A percentile compares a stretch with the other conserved stretches of the same genome.
Evolutionary conservation across 768 basidiomycete species (phyloP).

Genomic region (Kwoniella dendrophila): DNA sequence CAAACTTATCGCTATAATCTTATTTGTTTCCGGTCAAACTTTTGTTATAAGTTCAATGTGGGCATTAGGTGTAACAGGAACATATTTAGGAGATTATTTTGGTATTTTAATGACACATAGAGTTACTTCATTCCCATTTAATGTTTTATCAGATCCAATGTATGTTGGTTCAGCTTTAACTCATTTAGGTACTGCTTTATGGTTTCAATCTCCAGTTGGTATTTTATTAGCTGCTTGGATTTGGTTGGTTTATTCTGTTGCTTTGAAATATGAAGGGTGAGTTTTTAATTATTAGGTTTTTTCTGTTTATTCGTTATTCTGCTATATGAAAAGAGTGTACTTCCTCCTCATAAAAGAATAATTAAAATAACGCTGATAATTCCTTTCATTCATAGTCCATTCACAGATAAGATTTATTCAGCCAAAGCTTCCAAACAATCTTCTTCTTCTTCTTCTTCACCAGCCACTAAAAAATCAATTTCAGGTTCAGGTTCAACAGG

Average conservation of each 20-base stretch:
- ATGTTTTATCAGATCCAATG: slow-evolving; percentile 90
- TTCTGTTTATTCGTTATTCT: not conserved
- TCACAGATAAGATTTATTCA: slow-evolving; percentile 60
- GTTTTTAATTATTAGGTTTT: slow-evolving; percentile 46
- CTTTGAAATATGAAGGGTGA: slow-evolving; percentile 86
- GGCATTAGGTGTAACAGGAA: slow-evolving; percentile 85
- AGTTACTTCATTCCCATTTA: slow-evolving; percentile 97
- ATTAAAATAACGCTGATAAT: not conserved
- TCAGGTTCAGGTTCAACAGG: slow-evolving; percentile 26
- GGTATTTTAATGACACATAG: slow-evolving; percentile 69
- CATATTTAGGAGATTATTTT: slow-evolving; percentile 66
- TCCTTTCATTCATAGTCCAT: slow-evolving; percentile 50
- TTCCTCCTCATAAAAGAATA: not conserved
- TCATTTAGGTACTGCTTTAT: slow-evolving; percentile 81
- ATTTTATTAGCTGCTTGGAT: slow-evolving; percentile 78
- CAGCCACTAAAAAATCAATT: slow-evolving; percentile 10
- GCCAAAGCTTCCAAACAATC: slow-evolving; percentile 37
- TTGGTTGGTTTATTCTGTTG: slow-evolving; percentile 78
- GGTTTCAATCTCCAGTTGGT: slow-evolving; percentile 85
- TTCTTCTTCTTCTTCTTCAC: too few relatives aligned
- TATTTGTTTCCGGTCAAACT: slow-evolving; percentile 75
- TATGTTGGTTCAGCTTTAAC: slow-evolving; percentile 93
- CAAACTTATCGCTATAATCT: slow-evolving; percentile 59
- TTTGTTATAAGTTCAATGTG: slow-evolving; percentile 87
- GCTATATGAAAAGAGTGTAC: not conserved